A percentile compares a stretch with the other conserved stretches of the same genome.
These are phyloP conservation scores for Mucor velutinosus DNA, from an alignment of 371 early-diverging fungal species.

Conservation along the genomic window DNA sequence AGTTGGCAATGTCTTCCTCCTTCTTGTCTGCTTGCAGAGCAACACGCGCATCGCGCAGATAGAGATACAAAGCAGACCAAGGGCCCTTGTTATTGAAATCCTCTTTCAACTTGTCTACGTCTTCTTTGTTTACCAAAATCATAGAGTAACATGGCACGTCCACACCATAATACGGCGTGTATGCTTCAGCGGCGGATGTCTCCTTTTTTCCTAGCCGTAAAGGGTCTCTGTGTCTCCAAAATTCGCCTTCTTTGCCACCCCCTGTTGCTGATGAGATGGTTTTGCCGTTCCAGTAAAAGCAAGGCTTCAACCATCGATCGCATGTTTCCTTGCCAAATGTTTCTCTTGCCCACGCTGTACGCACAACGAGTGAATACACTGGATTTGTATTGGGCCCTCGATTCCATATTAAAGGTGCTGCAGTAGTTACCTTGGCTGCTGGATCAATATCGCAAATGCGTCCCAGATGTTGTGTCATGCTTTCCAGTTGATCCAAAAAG, in stretches of 20 bases:
- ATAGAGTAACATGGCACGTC: slow-evolving; percentile 40
- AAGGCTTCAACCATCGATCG: slow-evolving; percentile 57
- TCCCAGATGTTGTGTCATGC: slow-evolving; percentile 44
- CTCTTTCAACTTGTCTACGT: slow-evolving; percentile 41
- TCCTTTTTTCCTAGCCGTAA: slow-evolving; percentile 60
- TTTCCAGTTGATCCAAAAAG: slow-evolving; percentile 40
- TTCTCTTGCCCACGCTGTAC: slow-evolving; percentile 56
- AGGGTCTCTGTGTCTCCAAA: slow-evolving; percentile 61
- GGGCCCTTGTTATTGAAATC: slow-evolving; percentile 33
- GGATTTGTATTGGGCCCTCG: slow-evolving; percentile 72
- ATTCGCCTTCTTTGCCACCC: slow-evolving; percentile 52
- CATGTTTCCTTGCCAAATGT: slow-evolving; percentile 50
- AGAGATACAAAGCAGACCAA: slow-evolving; percentile 39
- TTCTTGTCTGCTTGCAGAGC: slow-evolving; percentile 44
- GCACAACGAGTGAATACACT: slow-evolving; percentile 65
- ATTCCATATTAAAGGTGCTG: slow-evolving; percentile 57
- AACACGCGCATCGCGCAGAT: slow-evolving; percentile 47
- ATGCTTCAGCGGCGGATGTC: slow-evolving; percentile 65
- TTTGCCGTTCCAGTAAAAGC: slow-evolving; percentile 71
- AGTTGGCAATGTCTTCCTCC: slow-evolving; percentile 50
- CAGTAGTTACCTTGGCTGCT: not conserved
- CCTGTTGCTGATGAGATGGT: slow-evolving; percentile 23
- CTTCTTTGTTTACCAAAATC: slow-evolving; percentile 62
- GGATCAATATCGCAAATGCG: slow-evolving; percentile 52
- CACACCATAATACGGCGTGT: slow-evolving; percentile 36